Base-by-base conservation (phyloP, 2,329 filamentous ascomycete species). In the Hirsutella minnesotensis region DNA sequence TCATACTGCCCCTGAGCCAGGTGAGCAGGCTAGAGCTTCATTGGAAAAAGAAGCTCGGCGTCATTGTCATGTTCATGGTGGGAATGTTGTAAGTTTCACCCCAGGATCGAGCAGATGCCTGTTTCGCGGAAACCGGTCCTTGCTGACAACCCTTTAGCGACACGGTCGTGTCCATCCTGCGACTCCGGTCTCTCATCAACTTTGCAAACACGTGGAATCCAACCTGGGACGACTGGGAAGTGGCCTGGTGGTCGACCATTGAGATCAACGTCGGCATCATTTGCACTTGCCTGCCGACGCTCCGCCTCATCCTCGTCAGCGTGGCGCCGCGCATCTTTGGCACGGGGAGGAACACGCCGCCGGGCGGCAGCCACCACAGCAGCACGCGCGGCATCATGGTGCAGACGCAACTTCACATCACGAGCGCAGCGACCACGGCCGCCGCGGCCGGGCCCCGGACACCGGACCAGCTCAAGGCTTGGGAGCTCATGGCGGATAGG, bases 211-310 rank as follows among this genome's bases (percentile, higher is more conserved):
- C 58, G 0, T 43, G 43, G 16, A 60, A 60, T 34, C 54, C 55
- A 3, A 58, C 55, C 1, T 61, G 55, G 36, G 55, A 59, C 9
- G 53, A 57, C 16, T 53, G 49, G 7, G 48, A 52, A 9, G 48
- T 60, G 0, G 56, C 52, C 4, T 49, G 53, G 38, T 63, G 61
- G 61, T 61, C 59, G 5, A 57, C 52, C 1, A 49, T 63, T n/a
- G 61, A 63, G 44, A 33, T 42, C 44, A 27, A 42, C 9, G 33
- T 45, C 19, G 44, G 40, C 22, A 39, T 45, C 13, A 33, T 63
- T 27, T 63, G 61, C 45, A 54, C 57, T 8, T 61, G 58, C 34
- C 50, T 63, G 49, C 61, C 61, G 0, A 48, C 58, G 3, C 44
- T 61, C 1, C 53, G 57, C 2, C 51, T 58, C 16, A 46, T 63